Conservation (phyloP, 441 rosid genomes). For the Euphorbia schlechtendalii region DNA sequence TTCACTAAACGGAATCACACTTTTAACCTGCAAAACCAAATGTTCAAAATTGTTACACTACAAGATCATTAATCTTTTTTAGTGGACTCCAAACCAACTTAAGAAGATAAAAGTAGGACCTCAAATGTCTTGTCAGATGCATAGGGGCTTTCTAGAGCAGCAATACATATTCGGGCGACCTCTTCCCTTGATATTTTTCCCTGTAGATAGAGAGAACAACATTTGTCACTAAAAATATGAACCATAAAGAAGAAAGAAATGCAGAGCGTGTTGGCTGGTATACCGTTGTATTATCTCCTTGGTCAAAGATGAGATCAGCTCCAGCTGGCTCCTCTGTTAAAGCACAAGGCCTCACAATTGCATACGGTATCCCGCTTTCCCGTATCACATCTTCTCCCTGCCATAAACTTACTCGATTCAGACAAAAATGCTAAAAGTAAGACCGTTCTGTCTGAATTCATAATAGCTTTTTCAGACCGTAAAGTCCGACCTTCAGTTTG, state of each 20-base stretch:
- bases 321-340: constrained; percentile 95
- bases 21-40: constrained; percentile 59
- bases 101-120: constrained; percentile 26
- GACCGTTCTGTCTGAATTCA: no score
- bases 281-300: constrained; percentile 78
- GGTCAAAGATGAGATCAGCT: constrained; percentile 81
- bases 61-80: no score
- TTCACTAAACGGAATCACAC: constrained; percentile 74
- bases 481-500: constrained; percentile 62
- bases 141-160: constrained; percentile 67
- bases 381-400: constrained; percentile 86
- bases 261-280: neutral
- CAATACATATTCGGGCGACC: constrained; percentile 70
- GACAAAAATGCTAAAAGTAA: neutral
- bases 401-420: constrained; percentile 1
- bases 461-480: no score
- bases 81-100: neutral
- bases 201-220: no score
- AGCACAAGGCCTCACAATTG: constrained; percentile 88
- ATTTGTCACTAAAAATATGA: neutral
- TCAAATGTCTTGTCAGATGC: constrained; percentile 83
- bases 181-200: constrained; percentile 93
- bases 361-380: constrained; percentile 73
- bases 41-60: no score
- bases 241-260: constrained; percentile 1